Percentiles rank a stretch among this genome's conserved stretches.
Evolutionary conservation across 192 early-diverging fungal genomes (phyloP).

Genomic region (Geranomyces variabilis): DNA sequence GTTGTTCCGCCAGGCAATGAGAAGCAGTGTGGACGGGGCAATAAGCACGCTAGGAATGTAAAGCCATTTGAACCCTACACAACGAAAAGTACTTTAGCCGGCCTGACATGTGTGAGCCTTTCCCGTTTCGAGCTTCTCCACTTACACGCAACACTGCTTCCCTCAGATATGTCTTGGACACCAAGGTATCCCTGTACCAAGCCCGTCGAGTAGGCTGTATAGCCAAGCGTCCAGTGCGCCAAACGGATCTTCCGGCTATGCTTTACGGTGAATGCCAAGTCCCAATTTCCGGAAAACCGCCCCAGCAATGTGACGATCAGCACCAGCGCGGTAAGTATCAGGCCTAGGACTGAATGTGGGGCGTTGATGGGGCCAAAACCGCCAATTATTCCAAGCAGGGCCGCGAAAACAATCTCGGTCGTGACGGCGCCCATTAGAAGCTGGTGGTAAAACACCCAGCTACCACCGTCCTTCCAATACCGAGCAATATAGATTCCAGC

Average conservation of each 20-base stretch:
- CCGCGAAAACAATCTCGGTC: conserved; percentile 37
- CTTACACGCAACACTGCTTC: background rate
- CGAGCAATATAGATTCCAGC: conserved; percentile 44
- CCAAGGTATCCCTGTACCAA: conserved; percentile 36
- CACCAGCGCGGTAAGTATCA: conserved; percentile 30
- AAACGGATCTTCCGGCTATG: conserved; percentile 3
- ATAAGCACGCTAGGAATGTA: conserved; percentile 13
- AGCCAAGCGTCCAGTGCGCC: conserved; percentile 28
- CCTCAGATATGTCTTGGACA: conserved; percentile 24
- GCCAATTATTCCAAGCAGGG: conserved; percentile 41
- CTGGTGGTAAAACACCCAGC: conserved; percentile 38
- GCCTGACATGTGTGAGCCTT: background rate
- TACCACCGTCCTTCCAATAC: conserved; percentile 26
- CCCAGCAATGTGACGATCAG: conserved; percentile 1
- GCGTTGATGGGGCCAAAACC: conserved; percentile 30
- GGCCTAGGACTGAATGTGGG: conserved; percentile 32
- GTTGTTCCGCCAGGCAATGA: conserved; percentile 7
- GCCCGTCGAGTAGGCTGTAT: conserved; percentile 37
- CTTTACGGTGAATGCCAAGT: background rate
- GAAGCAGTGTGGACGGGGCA: conserved; percentile 1
- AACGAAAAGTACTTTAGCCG: background rate
- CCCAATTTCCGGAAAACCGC: background rate
- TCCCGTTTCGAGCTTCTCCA: background rate
- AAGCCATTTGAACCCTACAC: conserved; percentile 13
- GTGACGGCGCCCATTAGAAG: conserved; percentile 37